Base-by-base conservation (phyloP, 2,329 filamentous ascomycete species). In the Gremmenia infestans region DNA sequence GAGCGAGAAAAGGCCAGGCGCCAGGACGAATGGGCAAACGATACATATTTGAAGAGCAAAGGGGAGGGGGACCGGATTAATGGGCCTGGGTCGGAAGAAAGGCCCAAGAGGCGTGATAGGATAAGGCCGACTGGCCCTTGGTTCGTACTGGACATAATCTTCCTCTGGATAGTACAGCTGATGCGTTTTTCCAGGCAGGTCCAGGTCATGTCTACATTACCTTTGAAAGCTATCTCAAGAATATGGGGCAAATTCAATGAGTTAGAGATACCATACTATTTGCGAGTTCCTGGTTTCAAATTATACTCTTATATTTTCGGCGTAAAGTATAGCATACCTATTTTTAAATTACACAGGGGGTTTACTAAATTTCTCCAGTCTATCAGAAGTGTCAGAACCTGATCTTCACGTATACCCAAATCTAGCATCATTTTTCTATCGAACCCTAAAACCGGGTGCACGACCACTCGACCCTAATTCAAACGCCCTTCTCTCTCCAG, bases 371-470 rank as follows among this genome's bases (percentile, higher is more conserved):
- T 25, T 19, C 23, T 32, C 5, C 40, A 88, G 86, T 71, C 81
- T 99, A 56, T 82, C 87, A 57, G 94, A 99, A 75, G 86, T 97
- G 17, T 83, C 86, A 35, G 92, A 99, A 70, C 83, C 87, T 17
- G 94, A 99, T 67, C 83, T 99, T 19, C 91, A 89, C 70, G 82
- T 82, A 48, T 99, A 94, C 71, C 89, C 91, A 19, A 99, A 99
- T 70, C 83, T 99, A 42, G 91, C 93, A 5, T 85, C 93, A 56
- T 99, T 99, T 79, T 99, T 99, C 78, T 99, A 97, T 73, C 90
- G 94, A 59, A 91, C 86, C 1, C 79, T 99, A 58, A 97, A 97
- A 72, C 91, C 93, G 5, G 93, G 92, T 36, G 84, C 81, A 12
- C 86, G 94, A 25, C 92, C 92, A 1, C 78, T 99, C 14, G 91